Conservation (phyloP, 345 rosid genomes). For the Boechera retrofracta region DNA sequence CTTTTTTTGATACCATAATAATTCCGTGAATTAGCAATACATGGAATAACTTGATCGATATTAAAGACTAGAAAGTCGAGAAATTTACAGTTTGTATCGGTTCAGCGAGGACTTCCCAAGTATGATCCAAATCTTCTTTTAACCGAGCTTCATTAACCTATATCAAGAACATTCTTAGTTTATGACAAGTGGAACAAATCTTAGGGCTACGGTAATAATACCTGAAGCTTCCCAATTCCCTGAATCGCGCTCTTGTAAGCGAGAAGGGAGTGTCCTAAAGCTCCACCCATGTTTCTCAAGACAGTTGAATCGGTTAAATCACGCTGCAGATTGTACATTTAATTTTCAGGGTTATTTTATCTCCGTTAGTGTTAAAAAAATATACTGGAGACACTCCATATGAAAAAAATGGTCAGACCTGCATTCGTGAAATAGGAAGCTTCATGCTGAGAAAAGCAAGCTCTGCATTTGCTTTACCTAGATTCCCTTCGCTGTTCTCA, state of each 20-base stretch:
- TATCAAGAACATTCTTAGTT: slow-evolving; percentile 17
- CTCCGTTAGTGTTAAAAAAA: background rate
- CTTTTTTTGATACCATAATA: slow-evolving; percentile 35
- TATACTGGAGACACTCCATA: background rate
- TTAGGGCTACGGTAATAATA: slow-evolving; percentile 25
- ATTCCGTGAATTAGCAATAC: background rate
- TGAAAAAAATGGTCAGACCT: slow-evolving; percentile 53
- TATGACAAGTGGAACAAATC: slow-evolving; percentile 12
- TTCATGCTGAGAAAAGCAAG: slow-evolving; percentile 72
- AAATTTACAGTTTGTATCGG: slow-evolving; percentile 84
- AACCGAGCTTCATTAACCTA: slow-evolving; percentile 86
- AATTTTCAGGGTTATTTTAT: slow-evolving; percentile 5
- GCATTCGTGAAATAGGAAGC: slow-evolving; percentile 93
- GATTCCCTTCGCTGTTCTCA: slow-evolving; percentile 97
- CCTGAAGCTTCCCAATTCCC: slow-evolving; percentile 94
- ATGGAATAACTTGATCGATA: background rate
- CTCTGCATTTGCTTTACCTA: slow-evolving; percentile 86
- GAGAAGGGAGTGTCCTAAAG: slow-evolving; percentile 93
- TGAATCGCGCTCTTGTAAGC: slow-evolving; percentile 89
- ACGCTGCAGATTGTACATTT: slow-evolving; percentile 56
- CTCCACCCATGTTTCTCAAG: slow-evolving; percentile 91
- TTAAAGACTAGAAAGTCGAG: slow-evolving; percentile 10
- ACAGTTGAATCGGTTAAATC: slow-evolving; percentile 97
- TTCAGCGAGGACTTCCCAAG: slow-evolving; percentile 98
- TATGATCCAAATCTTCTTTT: slow-evolving; percentile 76